Percentiles rank a stretch among this genome's conserved stretches.
Evolutionary conservation across 371 early-diverging fungal species (phyloP).

Genomic region (Umbelopsis sp.): DNA sequence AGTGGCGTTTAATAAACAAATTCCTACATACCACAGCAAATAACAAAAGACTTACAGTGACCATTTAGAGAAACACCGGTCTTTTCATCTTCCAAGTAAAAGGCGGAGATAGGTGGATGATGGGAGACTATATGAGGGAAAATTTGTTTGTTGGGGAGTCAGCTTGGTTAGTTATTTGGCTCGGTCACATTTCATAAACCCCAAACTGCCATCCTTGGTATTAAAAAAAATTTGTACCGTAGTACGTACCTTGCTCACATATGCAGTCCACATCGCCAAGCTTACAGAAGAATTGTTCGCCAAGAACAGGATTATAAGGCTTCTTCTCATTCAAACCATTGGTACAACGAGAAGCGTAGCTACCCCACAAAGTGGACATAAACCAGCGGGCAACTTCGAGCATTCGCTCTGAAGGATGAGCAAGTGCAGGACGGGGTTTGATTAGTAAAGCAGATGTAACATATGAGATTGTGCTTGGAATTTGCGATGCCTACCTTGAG

Average conservation of each 20-base stretch:
- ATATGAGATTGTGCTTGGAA: not conserved
- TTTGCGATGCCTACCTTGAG: conserved; percentile 43
- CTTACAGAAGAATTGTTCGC: conserved; percentile 77
- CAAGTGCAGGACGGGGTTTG: not conserved
- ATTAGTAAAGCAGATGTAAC: not conserved
- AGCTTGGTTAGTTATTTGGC: not conserved
- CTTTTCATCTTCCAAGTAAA: conserved; percentile 71
- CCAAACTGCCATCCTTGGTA: conserved; percentile 31
- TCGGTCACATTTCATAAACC: conserved; percentile 41
- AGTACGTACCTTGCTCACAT: conserved; percentile 25
- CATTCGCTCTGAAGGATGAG: conserved; percentile 55
- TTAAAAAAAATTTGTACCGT: not conserved
- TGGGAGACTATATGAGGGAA: conserved; percentile 72
- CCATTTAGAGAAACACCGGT: conserved; percentile 67
- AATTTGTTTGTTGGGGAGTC: conserved; percentile 26
- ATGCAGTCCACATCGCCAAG: conserved; percentile 22
- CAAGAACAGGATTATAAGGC: conserved; percentile 85
- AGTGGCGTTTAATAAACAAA: not conserved
- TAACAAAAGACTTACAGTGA: conserved; percentile 52
- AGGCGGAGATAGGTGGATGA: conserved; percentile 90
- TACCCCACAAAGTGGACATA: conserved; percentile 75
- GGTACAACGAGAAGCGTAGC: conserved; percentile 51
- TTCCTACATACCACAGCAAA: not conserved
- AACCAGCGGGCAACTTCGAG: conserved; percentile 74
- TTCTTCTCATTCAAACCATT: conserved; percentile 66